Evolutionary conservation across 768 basidiomycete species (phyloP), one percentile per base, ranked within the genome.

Genomic region (Cyclocybe aegerita): DNA sequence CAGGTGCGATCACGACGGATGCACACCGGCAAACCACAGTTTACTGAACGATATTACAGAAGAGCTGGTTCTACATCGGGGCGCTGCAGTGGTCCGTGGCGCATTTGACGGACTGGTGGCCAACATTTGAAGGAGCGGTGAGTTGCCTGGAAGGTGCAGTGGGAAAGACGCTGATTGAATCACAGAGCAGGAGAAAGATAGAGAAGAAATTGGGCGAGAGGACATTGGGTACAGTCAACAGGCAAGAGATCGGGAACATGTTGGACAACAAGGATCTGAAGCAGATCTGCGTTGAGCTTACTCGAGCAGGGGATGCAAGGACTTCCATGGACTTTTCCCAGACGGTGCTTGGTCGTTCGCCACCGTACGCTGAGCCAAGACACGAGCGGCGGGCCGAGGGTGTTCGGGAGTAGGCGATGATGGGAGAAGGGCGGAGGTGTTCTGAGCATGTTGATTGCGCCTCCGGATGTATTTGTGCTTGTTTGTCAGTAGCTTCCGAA

Each of bases 61-160:
- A 69, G 35, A 63, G 50, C 1, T 81, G 80, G 81, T 78, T 62
- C 53, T 82, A 80, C 50, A 67, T 82, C 17, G 80, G 80, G 10
- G 73, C 70, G n/a, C 67, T 74, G 40, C 56, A 64, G n/a, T 82
- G 79, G 78, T 60, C 59, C 0, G 50, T 70, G 11, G 60, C 57
- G 4, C 51, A 70, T 7, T 48, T 65, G 23, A 47, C 56, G 34
- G 52, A 60, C 49, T 50, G 79, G 38, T 81, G 79, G 78, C 64
- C 66, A 16, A 23, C 23, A 23, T n/a, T 65, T 70, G 50, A 64
- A 53, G 43, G 61, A 62, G 67, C 59, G 60, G 78, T 76, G 59
- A 63, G 66, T 44, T 32, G 11, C 48, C 36, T 35, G 34, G 23
- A 30, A 16, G 12, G 9, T 46, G 15, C 15, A 14, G 11, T 16